Evolutionary conservation across 768 basidiomycete genomes (phyloP).

Genomic region (Tulasnella sp.): DNA sequence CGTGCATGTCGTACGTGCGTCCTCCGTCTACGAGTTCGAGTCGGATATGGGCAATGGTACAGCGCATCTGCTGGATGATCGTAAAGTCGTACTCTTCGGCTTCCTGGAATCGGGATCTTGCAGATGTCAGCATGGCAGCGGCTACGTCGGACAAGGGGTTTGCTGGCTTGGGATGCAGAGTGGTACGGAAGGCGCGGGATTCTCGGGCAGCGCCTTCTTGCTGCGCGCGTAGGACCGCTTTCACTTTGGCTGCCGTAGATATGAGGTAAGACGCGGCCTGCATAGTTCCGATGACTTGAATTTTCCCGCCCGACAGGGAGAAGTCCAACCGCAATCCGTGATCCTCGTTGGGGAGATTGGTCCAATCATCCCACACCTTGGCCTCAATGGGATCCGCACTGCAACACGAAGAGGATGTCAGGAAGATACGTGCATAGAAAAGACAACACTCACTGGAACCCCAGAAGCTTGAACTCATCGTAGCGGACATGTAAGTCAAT

Average conservation of each 20-base stretch:
- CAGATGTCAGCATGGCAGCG: conserved; percentile 66
- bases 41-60: conserved; percentile 50
- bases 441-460: conserved; percentile 46
- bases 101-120: conserved; percentile 58
- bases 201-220: conserved; percentile 64
- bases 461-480: conserved; percentile 58
- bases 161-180: conserved; percentile 57
- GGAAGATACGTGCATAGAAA: conserved; percentile 21
- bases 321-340: conserved; percentile 53
- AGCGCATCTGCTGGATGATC: conserved; percentile 61
- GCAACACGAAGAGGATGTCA: conserved; percentile 11
- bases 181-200: conserved; percentile 63
- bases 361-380: conserved; percentile 75
- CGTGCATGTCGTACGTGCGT: conserved; percentile 66
- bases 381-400: conserved; percentile 71
- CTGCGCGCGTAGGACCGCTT: conserved; percentile 57
- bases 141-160: conserved; percentile 80
- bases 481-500: conserved; percentile 57
- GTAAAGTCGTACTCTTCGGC: conserved; percentile 47
- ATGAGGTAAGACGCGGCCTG: conserved; percentile 68
- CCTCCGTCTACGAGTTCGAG: conserved; percentile 67
- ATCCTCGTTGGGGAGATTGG: conserved; percentile 33
- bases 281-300: conserved; percentile 55
- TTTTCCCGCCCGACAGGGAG: conserved; percentile 54
- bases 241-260: conserved; percentile 61